Conservation (phyloP, 108 stramenopile genomes). For the Licmophora abbreviata region DNA sequence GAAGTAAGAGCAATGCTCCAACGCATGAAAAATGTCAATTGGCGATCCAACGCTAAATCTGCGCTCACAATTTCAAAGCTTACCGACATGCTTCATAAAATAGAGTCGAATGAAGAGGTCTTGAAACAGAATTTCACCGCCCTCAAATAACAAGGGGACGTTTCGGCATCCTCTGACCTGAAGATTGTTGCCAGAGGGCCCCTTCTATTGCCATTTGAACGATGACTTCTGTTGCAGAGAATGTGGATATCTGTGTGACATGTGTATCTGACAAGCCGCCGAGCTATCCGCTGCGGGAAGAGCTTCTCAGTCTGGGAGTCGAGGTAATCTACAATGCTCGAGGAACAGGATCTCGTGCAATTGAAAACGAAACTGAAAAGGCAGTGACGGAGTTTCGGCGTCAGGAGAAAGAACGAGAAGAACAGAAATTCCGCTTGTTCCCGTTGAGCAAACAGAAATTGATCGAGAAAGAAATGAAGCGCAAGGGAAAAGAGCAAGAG, state of each 20-base stretch:
- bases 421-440: not conserved
- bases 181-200: too few relatives aligned
- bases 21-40: too few relatives aligned
- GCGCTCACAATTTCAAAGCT: too few relatives aligned
- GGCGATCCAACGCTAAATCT: too few relatives aligned
- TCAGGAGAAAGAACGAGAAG: not conserved
- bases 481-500: not conserved
- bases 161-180: too few relatives aligned
- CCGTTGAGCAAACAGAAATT: not conserved
- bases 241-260: conserved; percentile 54
- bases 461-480: not conserved
- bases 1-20: too few relatives aligned
- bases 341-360: conserved; percentile 21
- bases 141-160: too few relatives aligned
- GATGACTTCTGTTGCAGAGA: too few relatives aligned
- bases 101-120: too few relatives aligned
- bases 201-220: too few relatives aligned
- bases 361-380: conserved; percentile 15
- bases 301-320: conserved; percentile 45
- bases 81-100: too few relatives aligned
- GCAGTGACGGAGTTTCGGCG: conserved; percentile 10
- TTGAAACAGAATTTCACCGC: too few relatives aligned
- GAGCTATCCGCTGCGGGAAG: conserved; percentile 47
- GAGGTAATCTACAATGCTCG: conserved; percentile 49
- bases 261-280: conserved; percentile 42